A percentile compares a stretch with the other conserved stretches of the same genome.
These are phyloP conservation scores for Heracleum sosnowskyi DNA, from an alignment of 129 eudicot species.

Conservation along the genomic window DNA sequence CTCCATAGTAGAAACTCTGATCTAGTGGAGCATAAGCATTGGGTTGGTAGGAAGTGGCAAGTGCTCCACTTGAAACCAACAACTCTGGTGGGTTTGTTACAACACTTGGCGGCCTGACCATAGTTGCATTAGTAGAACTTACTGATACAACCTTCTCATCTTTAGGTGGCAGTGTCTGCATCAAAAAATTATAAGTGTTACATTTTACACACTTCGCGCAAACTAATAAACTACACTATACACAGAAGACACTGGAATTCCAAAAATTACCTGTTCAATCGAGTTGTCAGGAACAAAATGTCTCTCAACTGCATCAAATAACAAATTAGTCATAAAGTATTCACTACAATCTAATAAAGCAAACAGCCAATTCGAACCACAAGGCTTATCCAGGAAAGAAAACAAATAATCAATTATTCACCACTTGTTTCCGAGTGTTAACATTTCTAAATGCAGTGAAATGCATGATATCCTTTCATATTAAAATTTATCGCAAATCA, in stretches of 20 bases:
- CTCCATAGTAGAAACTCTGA: conserved; percentile 68
- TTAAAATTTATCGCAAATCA: background rate
- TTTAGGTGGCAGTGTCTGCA: conserved; percentile 67
- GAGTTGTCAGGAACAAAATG: conserved; percentile 44
- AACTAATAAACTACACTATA: background rate
- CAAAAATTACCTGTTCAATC: conserved; percentile 46
- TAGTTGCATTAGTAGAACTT: conserved; percentile 58
- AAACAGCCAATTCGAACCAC: background rate
- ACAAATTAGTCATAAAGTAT: background rate
- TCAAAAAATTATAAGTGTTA: conserved; percentile 18
- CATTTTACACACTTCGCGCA: conserved; percentile 4
- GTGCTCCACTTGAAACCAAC: conserved; percentile 45
- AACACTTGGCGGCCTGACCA: conserved; percentile 47
- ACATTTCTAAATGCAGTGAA: background rate
- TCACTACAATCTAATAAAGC: background rate
- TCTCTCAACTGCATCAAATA: conserved; percentile 43
- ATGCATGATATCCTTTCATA: background rate
- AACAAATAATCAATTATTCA: background rate
- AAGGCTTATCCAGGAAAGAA: background rate
- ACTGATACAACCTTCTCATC: conserved; percentile 67
- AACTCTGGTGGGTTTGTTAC: conserved; percentile 36
- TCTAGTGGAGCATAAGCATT: conserved; percentile 52
- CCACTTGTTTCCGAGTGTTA: background rate
- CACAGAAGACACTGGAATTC: background rate
- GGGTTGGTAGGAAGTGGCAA: conserved; percentile 28